phyloP scores from a whole-genome alignment of 2,329 filamentous ascomycete genomes.

The Fusarium sp. region DNA sequence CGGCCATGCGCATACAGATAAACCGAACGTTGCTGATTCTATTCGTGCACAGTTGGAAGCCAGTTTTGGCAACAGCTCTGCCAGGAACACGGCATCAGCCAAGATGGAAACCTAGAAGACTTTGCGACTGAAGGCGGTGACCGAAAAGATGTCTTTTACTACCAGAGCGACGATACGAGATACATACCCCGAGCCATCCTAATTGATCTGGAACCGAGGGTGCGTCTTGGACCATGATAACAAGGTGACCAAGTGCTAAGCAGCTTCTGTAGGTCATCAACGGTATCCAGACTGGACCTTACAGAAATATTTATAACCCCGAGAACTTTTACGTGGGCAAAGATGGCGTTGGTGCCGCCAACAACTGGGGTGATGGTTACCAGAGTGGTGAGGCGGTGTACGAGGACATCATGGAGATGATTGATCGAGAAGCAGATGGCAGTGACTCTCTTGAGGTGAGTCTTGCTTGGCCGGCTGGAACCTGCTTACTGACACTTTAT shows the following conservation, averaged over 20 bases:
- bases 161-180: slow-evolving; percentile 97
- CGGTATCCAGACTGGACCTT: slow-evolving; percentile 88
- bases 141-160: slow-evolving; percentile 99
- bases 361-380: slow-evolving; percentile 98
- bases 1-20: not conserved
- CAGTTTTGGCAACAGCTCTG: slow-evolving; percentile 99
- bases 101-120: slow-evolving; percentile 95
- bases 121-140: slow-evolving; percentile 98
- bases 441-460: slow-evolving; percentile 88
- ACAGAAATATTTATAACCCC: slow-evolving; percentile 99
- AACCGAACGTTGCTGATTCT: slow-evolving; percentile 46
- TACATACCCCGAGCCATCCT: slow-evolving; percentile 97
- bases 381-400: slow-evolving; percentile 89
- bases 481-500: not conserved
- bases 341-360: slow-evolving; percentile 90
- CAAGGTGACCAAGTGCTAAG: slow-evolving; percentile 9
- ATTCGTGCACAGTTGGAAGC: slow-evolving; percentile 74
- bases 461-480: not conserved
- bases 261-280: slow-evolving; percentile 74
- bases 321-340: slow-evolving; percentile 99
- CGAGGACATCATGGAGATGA: slow-evolving; percentile 99
- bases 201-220: slow-evolving; percentile 91
- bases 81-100: slow-evolving; percentile 96
- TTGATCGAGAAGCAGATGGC: slow-evolving; percentile 96
- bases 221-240: slow-evolving; percentile 46